Conservation (phyloP, 176 grass and related monocot species). For the Elaeis guineensis region DNA sequence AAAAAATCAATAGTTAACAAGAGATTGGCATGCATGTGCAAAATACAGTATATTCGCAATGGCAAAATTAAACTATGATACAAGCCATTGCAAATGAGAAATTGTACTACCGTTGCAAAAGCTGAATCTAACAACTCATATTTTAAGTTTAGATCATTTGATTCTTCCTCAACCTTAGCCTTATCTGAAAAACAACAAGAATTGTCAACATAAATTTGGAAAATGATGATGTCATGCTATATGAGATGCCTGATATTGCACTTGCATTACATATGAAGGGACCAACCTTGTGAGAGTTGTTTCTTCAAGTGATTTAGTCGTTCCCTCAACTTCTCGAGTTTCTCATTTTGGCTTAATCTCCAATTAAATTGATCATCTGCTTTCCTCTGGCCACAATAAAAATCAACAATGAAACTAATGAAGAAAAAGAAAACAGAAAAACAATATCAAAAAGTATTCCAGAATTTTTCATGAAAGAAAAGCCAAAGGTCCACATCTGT, state of each 20-base stretch:
- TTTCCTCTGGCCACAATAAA: slow-evolving; percentile 41
- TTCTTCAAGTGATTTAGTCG: slow-evolving; percentile 40
- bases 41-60: no score
- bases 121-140: slow-evolving; percentile 38
- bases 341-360: slow-evolving; percentile 56
- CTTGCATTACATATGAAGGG: slow-evolving; percentile 8
- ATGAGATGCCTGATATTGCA: neutral
- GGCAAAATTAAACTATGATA: no score
- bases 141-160: slow-evolving; percentile 37
- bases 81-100: neutral
- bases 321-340: slow-evolving; percentile 60
- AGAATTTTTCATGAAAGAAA: neutral
- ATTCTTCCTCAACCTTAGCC: slow-evolving; percentile 46
- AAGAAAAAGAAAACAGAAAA: slow-evolving; percentile 13
- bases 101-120: slow-evolving; percentile 38
- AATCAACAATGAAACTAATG: neutral
- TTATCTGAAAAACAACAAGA: slow-evolving; percentile 42
- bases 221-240: no score
- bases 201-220: neutral
- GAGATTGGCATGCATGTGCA: neutral
- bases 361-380: slow-evolving; percentile 64
- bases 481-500: neutral
- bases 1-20: slow-evolving; percentile 5
- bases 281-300: slow-evolving; percentile 35
- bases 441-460: slow-evolving; percentile 4